Conservation (phyloP, 495 filamentous ascomycete genomes). For the Mytilinidion resinicola region DNA sequence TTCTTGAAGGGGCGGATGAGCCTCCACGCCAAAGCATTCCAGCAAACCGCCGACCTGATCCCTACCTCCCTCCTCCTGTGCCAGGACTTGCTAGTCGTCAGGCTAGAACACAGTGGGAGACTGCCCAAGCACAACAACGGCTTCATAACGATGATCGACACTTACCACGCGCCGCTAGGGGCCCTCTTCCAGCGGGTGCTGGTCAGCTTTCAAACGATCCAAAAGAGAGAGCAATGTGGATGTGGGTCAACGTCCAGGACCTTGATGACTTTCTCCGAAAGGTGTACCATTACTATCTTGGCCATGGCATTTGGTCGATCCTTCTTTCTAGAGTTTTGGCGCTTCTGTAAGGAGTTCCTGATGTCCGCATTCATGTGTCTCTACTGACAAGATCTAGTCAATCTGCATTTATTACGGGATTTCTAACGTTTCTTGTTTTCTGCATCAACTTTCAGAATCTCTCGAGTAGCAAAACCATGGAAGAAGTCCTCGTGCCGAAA, state of each 20-base stretch:
- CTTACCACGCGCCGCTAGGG: not conserved
- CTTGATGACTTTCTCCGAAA: conserved; percentile 85
- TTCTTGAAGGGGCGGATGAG: conserved; percentile 56
- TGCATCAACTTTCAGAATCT: conserved; percentile 80
- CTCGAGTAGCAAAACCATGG: conserved; percentile 64
- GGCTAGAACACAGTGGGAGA: conserved; percentile 60
- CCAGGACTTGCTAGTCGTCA: conserved; percentile 49
- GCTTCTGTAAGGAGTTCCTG: conserved; percentile 56
- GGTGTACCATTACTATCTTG: conserved; percentile 84
- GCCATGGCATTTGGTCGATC: conserved; percentile 87
- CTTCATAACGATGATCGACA: conserved; percentile 44
- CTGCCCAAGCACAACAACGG: conserved; percentile 55
- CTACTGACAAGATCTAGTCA: conserved; percentile 36
- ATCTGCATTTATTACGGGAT: conserved; percentile 72
- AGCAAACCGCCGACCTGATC: conserved; percentile 1
- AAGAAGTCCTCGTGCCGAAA: conserved; percentile 70
- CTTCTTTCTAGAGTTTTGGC: conserved; percentile 61
- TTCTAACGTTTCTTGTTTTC: conserved; percentile 77
- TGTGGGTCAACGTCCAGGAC: conserved; percentile 90
- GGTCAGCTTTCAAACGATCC: conserved; percentile 42
- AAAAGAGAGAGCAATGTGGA: conserved; percentile 85
- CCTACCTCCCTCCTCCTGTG: conserved; percentile 35
- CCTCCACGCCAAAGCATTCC: not conserved
- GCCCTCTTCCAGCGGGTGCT: not conserved
- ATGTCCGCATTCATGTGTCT: not conserved